Conservation (phyloP, 371 early-diverging fungal genomes). For the Homolaphlyctis polyrhiza region DNA sequence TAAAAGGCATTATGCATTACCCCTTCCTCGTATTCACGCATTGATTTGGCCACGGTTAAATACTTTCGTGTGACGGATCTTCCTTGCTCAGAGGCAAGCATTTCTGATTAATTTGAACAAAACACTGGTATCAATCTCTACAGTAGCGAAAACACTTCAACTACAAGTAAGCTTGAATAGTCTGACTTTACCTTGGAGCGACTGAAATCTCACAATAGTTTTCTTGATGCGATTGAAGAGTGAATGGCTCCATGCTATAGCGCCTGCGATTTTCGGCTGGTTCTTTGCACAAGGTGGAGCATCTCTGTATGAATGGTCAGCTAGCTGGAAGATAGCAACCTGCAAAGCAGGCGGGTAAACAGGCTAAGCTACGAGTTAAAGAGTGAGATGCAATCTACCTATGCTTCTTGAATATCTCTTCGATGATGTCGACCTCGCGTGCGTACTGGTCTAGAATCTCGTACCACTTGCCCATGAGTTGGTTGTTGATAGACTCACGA, state of each 20-base stretch:
- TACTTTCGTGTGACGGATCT: conserved; percentile 51
- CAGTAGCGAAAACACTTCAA: no score
- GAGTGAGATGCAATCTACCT: conserved; percentile 19
- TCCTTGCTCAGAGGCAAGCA: conserved; percentile 52
- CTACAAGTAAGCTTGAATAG: no score
- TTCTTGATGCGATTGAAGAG: conserved; percentile 54
- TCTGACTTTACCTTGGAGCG: conserved; percentile 39
- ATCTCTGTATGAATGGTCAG: conserved; percentile 22
- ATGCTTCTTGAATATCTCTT: conserved; percentile 46
- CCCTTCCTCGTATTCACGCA: conserved; percentile 52
- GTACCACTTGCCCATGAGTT: conserved; percentile 57
- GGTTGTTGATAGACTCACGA: conserved; percentile 51
- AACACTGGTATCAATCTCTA: background rate
- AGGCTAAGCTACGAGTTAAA: background rate
- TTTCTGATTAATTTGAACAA: conserved; percentile 27
- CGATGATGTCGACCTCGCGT: conserved; percentile 53
- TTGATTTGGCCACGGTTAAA: conserved; percentile 47
- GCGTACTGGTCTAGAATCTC: conserved; percentile 57
- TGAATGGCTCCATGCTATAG: conserved; percentile 50
- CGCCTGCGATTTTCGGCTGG: conserved; percentile 51
- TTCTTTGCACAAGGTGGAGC: conserved; percentile 50
- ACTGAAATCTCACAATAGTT: conserved; percentile 54
- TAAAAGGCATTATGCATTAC: no score
- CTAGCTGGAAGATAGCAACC: background rate
- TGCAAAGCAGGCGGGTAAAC: no score